phyloP scores from a whole-genome alignment of 192 early-diverging fungal species.

The Linnemannia zychae region DNA sequence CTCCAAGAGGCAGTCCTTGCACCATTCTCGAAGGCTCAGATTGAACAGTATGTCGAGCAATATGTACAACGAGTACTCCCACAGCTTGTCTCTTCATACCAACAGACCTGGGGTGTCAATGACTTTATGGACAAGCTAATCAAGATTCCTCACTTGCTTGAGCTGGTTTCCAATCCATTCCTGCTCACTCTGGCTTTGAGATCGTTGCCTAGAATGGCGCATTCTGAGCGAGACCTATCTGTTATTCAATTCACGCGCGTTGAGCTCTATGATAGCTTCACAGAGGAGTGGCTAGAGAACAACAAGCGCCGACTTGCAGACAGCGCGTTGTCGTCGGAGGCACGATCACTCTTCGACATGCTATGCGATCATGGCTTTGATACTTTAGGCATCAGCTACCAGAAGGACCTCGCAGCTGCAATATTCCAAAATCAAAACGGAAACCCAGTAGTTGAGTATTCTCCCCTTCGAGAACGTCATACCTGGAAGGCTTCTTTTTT shows the following conservation, averaged over 20 bases:
- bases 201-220: neutral
- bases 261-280: slow-evolving; percentile 7
- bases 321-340: neutral
- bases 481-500: slow-evolving; percentile 9
- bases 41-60: neutral
- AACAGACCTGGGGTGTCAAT: neutral
- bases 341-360: neutral
- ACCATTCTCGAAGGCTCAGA: neutral
- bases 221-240: neutral
- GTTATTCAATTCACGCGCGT: neutral
- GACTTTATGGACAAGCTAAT: neutral
- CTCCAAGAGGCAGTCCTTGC: neutral
- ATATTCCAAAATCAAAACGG: neutral
- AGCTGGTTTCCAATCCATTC: slow-evolving; percentile 3
- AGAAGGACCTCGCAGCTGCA: neutral
- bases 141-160: neutral
- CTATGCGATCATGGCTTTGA: neutral
- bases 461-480: neutral
- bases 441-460: neutral
- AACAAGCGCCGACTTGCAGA: neutral
- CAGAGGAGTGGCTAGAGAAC: neutral
- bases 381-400: neutral
- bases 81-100: neutral
- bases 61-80: too few species aligned
- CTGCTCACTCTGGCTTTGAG: neutral